These are phyloP conservation scores for Phytophthora citrophthora DNA, from an alignment of 352 stramenopile genomes.

Conservation along the genomic window DNA sequence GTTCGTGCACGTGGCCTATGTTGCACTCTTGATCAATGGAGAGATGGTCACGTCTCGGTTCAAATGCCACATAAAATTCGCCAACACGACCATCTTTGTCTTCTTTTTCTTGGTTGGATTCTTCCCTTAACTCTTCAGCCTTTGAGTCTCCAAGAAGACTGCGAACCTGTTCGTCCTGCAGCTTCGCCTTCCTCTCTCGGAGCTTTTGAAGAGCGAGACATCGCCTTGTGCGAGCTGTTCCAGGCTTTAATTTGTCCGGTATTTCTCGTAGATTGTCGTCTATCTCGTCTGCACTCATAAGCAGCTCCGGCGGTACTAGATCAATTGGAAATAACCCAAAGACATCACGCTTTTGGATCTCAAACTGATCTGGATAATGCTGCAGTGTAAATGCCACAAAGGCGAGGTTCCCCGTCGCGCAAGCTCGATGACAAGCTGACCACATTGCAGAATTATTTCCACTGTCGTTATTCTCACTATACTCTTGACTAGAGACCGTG, in stretches of 20 bases:
- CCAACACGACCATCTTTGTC: conserved; percentile 3
- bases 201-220: conserved; percentile 43
- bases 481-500: conserved; percentile 15
- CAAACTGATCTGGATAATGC: conserved; percentile 37
- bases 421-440: conserved; percentile 62
- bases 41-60: conserved; percentile 49
- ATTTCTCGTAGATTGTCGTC: conserved; percentile 15
- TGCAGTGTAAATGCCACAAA: conserved; percentile 64
- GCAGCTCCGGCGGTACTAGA: conserved; percentile 58
- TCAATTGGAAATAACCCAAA: conserved; percentile 65
- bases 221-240: conserved; percentile 34
- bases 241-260: neutral
- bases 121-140: neutral
- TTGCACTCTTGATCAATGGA: conserved; percentile 30
- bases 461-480: conserved; percentile 11
- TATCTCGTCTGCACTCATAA: conserved; percentile 36
- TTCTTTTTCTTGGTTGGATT: conserved; percentile 17
- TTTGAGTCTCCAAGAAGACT: conserved; percentile 6
- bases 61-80: conserved; percentile 51
- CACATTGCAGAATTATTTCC: conserved; percentile 45
- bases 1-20: conserved; percentile 51
- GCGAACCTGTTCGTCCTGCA: conserved; percentile 28
- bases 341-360: conserved; percentile 46
- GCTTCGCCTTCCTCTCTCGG: conserved; percentile 39
- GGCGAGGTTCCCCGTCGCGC: conserved; percentile 61